Base-by-base conservation (phyloP, 2,329 filamentous ascomycete species). In the Mycosphaerella sp. region DNA sequence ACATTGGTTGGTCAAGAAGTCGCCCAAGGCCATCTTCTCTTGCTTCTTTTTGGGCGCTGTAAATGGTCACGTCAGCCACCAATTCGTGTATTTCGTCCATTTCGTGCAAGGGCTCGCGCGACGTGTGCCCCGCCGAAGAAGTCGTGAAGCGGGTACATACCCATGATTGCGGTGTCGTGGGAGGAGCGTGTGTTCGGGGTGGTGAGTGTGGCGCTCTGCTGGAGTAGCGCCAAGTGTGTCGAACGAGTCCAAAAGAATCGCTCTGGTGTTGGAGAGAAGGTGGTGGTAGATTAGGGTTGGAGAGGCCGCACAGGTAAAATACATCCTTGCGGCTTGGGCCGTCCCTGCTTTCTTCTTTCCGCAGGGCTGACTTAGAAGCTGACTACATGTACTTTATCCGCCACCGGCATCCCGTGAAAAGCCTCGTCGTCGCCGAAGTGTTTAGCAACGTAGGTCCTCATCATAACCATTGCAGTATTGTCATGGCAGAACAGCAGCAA, bases 11-110 rank as follows among this genome's bases (percentile, higher is more conserved):
- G 80, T 80, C 79, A 98, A 81, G 81, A 98, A 98, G 75, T 89
- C 87, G 79, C 89, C 88, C 70, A 97, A 84, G 78, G 87, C 89
- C 87, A 98, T 91, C 80, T 94, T 98, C 83, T 95, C 86, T 73
- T 82, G 79, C 75, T 95, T 85, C 78, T 89, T 87, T 73, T 90
- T 87, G 63, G 90, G 91, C 56, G 65, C 65, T 67, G 45, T 50
- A 49, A 14, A 36, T 17, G 13, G 32, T 3, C 43, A 37, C 45
- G 59, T 66, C 54, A 63, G 63, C 56, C 30, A 49, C n/a, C 50
- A 34, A 42, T 4, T 45, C 16, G 41, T 30, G 45, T 40, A 16
- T 48, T 4, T 48, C 21, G 41, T 30, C 45, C 28, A 16, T 36
- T n/a, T 18, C 30, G 43, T 28, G 44, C n/a, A 35, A 30, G 47